Base-by-base conservation (phyloP, 75 land plant genomes). In the Larix kaempferi region DNA sequence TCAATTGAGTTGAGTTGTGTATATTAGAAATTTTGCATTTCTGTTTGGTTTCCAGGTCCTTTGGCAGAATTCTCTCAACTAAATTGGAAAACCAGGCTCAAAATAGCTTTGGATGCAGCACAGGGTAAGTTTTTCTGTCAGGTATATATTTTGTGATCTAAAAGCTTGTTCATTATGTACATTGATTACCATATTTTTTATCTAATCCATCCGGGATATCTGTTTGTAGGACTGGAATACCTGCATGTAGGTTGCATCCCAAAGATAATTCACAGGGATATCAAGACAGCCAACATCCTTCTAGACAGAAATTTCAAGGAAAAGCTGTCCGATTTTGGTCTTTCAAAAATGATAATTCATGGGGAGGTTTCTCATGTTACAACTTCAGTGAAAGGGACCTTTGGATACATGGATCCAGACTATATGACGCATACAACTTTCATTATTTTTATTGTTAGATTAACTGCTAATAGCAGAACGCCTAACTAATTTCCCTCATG, bases 321-420 rank as follows among this genome's bases (percentile, higher is more conserved):
- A 21, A 77, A 77, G 39, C 17, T 77, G 26, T 58, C 78, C 5
- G 78, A 77, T 64, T 63, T 77, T 52, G 78, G 78, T 2, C 67
- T 77, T 26, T 77, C 78, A 26, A 77, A 26, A 61, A 61, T 64
- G 8, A 66, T 29, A 33, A 39, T 35, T 21, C 39, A 66, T 64
- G 55, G n/a, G 6, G 13, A 4, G 56, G 74, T 80, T 35, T 57
- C 72, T 29, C 67, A 57, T 54, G 62, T 76, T 14, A 66, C 59
- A 17, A 82, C 80, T 8, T 55, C 21, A 12, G 63, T 82, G 13
- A 79, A 78, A 59, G 84, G 84, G 22, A 82, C 84, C 7, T 25
- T 82, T 1, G 84, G 84, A 4, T 82, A 82, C 79, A 12, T 78
- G 15, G 84, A 82, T 59, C 84, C 80, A 15, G 84, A 78, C 54